Conservation (phyloP, 2,329 filamentous ascomycete genomes). For the Didymella glomerata region DNA sequence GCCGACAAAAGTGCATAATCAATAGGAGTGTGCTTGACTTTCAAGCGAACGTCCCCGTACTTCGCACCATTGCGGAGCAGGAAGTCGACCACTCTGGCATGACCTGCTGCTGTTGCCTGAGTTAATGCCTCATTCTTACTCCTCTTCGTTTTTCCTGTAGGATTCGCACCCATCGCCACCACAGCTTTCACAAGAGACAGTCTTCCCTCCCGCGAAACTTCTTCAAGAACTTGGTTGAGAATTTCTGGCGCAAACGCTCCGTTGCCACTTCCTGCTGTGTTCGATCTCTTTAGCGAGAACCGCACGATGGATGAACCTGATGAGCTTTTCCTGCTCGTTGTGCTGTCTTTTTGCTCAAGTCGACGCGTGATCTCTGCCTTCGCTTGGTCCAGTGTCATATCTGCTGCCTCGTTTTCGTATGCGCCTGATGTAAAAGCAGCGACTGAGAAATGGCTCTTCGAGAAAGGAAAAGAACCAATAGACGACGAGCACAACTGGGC, state of each 20-base stretch:
- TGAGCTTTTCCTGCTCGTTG: conserved; percentile 15
- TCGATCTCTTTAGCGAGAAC: conserved; percentile 24
- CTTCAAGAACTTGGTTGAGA: conserved; percentile 26
- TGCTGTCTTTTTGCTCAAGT: conserved; percentile 17
- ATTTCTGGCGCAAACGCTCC: conserved; percentile 15
- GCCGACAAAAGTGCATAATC: conserved; percentile 28
- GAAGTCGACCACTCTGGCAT: conserved; percentile 26
- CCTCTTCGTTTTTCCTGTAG: conserved; percentile 24
- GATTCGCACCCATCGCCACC: conserved; percentile 23
- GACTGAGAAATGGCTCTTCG: conserved; percentile 24
- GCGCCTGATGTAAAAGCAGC: conserved; percentile 19
- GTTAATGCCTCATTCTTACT: conserved; percentile 29
- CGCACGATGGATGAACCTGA: conserved; percentile 20
- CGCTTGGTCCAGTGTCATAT: conserved; percentile 25
- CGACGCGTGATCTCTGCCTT: conserved; percentile 25
- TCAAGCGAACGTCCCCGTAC: conserved; percentile 27
- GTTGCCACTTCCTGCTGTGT: conserved; percentile 12
- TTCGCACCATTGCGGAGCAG: conserved; percentile 27
- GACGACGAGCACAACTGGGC: conserved; percentile 3
- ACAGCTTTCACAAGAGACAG: conserved; percentile 26
- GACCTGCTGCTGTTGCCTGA: conserved; percentile 27
- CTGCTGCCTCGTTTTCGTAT: conserved; percentile 20
- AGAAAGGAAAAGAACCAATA: conserved; percentile 13
- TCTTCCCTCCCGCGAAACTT: conserved; percentile 27
- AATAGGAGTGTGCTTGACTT: conserved; percentile 20